Base-by-base conservation (phyloP, 306 rosid species). In the Trifolium pratense region DNA sequence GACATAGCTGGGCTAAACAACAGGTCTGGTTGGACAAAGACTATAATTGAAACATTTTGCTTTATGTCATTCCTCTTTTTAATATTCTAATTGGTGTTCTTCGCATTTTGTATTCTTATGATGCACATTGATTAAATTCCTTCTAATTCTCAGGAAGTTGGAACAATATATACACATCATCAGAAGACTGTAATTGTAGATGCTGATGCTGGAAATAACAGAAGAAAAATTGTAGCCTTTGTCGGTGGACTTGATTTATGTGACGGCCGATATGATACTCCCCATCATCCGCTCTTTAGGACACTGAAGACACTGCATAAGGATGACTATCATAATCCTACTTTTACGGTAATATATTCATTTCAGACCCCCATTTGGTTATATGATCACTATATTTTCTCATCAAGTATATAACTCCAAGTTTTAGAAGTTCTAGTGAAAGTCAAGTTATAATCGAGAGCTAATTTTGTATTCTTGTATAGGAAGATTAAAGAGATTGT, bases 191-290 rank as follows among this genome's bases (percentile, higher is more conserved):
- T 94, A 25, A 90, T 91, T 60, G 97, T 91, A 71, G 99, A 94
- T 74, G 90, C 96, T 78, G 96, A 88, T 74, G 93, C 97, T 75
- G 99, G 96, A 68, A 59, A 83, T 81, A 69, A 64, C 73, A 80
- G 71, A 79, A 88, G 97, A 87, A 94, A 94, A 82, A 89, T 94
- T 71, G 62, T 89, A 52, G 95, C 99, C 71, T 94, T 94, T 84
- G 91, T 94, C 76, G 99, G 99, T 36, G 99, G 99, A 76, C 96
- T 94, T 51, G 99, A 94, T 83, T 79, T 94, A 76, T 94, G 99
- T 78, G 96, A 94, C 8, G 99, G 99, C 14, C 87, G 99, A 78
- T 94, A 88, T 77, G 99, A 94, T 85, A 84, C 86, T 79, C 99
- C 99, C 51, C 46, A 81, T 17, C 99, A 91, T 77, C 79, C 92